These are phyloP conservation scores for Xanthoparmelia taractica DNA, from an alignment of 495 filamentous ascomycete species.

Conservation along the genomic window DNA sequence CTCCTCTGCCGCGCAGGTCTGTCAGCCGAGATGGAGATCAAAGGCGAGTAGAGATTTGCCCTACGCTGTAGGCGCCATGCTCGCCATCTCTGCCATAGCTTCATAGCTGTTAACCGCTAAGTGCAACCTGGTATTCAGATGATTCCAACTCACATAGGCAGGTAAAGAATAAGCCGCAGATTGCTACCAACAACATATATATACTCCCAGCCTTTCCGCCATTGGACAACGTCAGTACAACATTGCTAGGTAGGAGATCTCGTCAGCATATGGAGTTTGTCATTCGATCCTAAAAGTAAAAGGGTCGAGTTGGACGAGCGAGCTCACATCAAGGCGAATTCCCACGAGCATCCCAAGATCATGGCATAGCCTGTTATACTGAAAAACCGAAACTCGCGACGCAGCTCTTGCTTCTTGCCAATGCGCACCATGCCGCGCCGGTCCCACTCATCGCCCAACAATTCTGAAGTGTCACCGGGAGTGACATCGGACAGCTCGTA, in stretches of 20 bases:
- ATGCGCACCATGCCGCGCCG: conserved; percentile 19
- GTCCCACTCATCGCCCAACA: conserved; percentile 22
- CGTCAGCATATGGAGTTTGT: conserved; percentile 16
- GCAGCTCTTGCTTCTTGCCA: conserved; percentile 24
- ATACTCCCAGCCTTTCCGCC: conserved; percentile 23
- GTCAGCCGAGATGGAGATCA: conserved; percentile 15
- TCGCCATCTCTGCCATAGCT: conserved; percentile 26
- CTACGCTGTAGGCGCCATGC: conserved; percentile 25
- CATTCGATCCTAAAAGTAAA: conserved; percentile 5
- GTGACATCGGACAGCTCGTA: conserved; percentile 19
- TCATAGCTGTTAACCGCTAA: conserved; percentile 10
- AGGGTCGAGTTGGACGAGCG: not conserved
- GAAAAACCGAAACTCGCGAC: conserved; percentile 24
- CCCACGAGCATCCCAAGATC: conserved; percentile 25
- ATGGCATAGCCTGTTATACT: conserved; percentile 25
- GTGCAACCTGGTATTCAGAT: not conserved
- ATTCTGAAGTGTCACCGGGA: conserved; percentile 18
- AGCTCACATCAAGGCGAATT: conserved; percentile 23
- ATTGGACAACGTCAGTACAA: conserved; percentile 22
- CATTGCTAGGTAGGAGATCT: conserved; percentile 18
- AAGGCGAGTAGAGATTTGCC: conserved; percentile 5
- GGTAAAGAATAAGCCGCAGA: conserved; percentile 20
- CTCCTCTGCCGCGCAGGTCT: conserved; percentile 12
- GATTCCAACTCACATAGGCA: conserved; percentile 18
- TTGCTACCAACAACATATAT: conserved; percentile 23